Percentiles rank a stretch among this genome's conserved stretches.
Evolutionary conservation across 2,329 filamentous ascomycete genomes (phyloP).

Genomic region (Nakataea oryzae): DNA sequence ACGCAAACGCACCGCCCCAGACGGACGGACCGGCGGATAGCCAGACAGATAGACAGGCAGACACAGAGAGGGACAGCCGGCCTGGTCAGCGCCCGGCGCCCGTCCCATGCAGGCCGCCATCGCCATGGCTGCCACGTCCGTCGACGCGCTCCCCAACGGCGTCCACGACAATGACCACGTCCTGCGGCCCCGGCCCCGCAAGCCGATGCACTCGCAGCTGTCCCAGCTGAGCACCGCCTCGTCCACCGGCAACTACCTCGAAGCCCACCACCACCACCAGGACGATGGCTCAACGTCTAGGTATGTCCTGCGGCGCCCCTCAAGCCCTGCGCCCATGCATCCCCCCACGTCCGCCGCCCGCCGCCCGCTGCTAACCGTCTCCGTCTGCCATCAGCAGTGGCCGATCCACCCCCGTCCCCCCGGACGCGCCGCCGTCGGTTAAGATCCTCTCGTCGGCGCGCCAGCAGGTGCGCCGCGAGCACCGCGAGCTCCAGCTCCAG

Average conservation of each 20-base stretch:
- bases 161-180: constrained; percentile 24
- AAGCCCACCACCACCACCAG: constrained; percentile 13
- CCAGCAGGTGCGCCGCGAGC: constrained; percentile 68
- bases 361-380: constrained; percentile 5
- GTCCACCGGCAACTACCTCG: constrained; percentile 21
- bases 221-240: constrained; percentile 28
- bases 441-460: constrained; percentile 78
- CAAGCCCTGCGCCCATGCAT: neutral
- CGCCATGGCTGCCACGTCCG: constrained; percentile 16
- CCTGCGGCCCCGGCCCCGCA: constrained; percentile 38
- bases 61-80: neutral
- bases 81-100: neutral
- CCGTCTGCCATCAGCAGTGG: constrained; percentile 42
- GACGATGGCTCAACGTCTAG: constrained; percentile 18
- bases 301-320: neutral
- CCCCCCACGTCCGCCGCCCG: neutral
- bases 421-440: constrained; percentile 86
- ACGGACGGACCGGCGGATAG: too few species aligned
- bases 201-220: constrained; percentile 37
- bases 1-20: neutral
- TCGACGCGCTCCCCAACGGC: constrained; percentile 15
- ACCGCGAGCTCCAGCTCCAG: constrained; percentile 1
- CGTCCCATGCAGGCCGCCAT: neutral
- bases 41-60: too few species aligned
- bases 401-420: constrained; percentile 70